Evolutionary conservation across 129 eudicot genomes (phyloP).

Genomic region (Flaveria trinervia): DNA sequence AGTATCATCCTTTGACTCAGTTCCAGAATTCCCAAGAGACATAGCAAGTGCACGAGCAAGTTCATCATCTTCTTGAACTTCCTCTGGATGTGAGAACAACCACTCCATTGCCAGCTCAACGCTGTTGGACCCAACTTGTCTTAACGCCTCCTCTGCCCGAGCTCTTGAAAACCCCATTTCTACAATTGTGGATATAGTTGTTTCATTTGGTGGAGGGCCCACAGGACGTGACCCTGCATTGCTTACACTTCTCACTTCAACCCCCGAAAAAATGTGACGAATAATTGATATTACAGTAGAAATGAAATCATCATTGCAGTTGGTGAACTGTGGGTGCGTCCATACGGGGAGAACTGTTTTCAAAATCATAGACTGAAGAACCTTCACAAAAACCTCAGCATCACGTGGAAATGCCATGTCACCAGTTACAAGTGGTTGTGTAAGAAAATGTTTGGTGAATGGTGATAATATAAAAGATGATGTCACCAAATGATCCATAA

Average conservation of each 20-base stretch:
- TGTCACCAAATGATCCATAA: slow-evolving; percentile 91
- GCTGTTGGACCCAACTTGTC: slow-evolving; percentile 93
- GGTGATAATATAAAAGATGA: slow-evolving; percentile 83
- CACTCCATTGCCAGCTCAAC: slow-evolving; percentile 99
- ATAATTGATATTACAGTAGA: slow-evolving; percentile 65
- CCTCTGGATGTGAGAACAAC: slow-evolving; percentile 95
- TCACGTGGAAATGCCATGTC: slow-evolving; percentile 74
- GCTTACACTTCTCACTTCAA: slow-evolving; percentile 73
- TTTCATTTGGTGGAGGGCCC: slow-evolving; percentile 92
- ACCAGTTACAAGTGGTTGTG: slow-evolving; percentile 72
- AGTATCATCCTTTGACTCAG: slow-evolving; percentile 68
- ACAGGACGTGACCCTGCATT: slow-evolving; percentile 56
- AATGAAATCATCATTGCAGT: slow-evolving; percentile 76
- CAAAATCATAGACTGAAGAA: slow-evolving; percentile 81
- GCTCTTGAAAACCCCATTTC: slow-evolving; percentile 98
- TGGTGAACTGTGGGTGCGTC: slow-evolving; percentile 77
- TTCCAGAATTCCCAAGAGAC: slow-evolving; percentile 90
- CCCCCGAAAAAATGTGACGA: slow-evolving; percentile 84
- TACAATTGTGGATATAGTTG: slow-evolving; percentile 82
- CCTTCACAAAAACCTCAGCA: slow-evolving; percentile 85
- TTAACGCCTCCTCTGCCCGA: slow-evolving; percentile 93
- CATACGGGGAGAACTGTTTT: slow-evolving; percentile 90
- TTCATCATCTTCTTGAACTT: slow-evolving; percentile 92
- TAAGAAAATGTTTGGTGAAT: slow-evolving; percentile 85
- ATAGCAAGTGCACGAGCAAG: slow-evolving; percentile 99